Evolutionary conservation across 164 flowering plant genomes (phyloP), one percentile per base, ranked within the genome.

Genomic region (Magnolia kwangsiensis): DNA sequence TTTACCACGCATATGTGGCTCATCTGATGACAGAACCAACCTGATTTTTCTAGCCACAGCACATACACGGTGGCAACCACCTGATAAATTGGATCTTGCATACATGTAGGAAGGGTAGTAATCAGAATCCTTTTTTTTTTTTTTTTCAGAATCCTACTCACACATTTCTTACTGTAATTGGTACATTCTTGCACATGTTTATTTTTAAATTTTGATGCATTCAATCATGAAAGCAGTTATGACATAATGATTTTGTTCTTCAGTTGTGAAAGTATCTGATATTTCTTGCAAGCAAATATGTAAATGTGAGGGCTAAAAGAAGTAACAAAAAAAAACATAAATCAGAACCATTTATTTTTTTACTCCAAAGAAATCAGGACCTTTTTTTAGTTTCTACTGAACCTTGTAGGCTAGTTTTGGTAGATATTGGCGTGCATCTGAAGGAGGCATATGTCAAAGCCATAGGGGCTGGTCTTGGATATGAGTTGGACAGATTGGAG

Each of bases 401-500:
- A 55, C 18, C 61, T 55, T 55, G 16, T 55, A 11, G 61, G 4
- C 61, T 70, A 10, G 16, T 13, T 78, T 67, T 29, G 81, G 80
- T 84, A 95, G 95, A 78, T 95, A 89, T 80, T 95, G 98, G 98
- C 84, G 91, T 80, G 98, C 84, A 90, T 80, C 76, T 92, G 72
- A 95, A 95, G 87, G 97, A 95, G 85, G 92, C 98, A 67, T 94
- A 80, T 83, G 83, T 90, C 75, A 92, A 94, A 81, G 95, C 97
- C 63, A 86, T 85, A 51, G 98, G 98, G 11, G 82, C 81, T 79
- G 97, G 98, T 63, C 63, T 91, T 20, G 89, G 86, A 4, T 81
- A 75, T 74, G 79, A 73, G 29, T 78, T 92, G 81, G 86, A 87
- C 45, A 82, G 81, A 71, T 80, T 92, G 72, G 98, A 94, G 82